Evolutionary conservation across 208 protist species (phyloP), one percentile per base, ranked within the genome.

Genomic region (Crithidia sp.): DNA sequence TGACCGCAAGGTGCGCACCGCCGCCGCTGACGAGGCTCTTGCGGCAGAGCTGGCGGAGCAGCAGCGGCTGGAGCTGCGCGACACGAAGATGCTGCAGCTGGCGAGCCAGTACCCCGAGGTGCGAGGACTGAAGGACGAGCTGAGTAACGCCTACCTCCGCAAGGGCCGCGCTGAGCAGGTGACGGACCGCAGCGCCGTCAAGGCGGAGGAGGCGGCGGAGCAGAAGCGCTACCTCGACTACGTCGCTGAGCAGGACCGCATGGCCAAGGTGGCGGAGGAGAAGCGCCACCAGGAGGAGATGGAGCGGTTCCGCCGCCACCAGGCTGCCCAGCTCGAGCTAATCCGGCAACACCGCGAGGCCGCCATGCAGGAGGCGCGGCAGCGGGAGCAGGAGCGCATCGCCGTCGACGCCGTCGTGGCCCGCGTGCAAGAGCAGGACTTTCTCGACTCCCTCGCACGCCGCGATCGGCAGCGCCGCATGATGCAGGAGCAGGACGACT

Each of bases 41-140:
- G 91, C 91, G 7, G 83, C 85, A 37, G 90, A 92, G 71, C 77
- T 97, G 43, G 83, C 87, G 10, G 84, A 96, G 69, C 72, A 91
- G 76, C 89, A 97, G 74, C 70, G 83, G 7, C 76, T 81, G 6
- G 87, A 95, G 53, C 8, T 92, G 36, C 81, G 86, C 62, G 90
- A 96, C 58, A 79, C 76, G n/a, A 97, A 97, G 78, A 97, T 95
- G 90, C 76, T 95, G 19, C 93, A 95, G 77, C 81, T 95, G 4
- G 91, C 87, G 12, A 79, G 88, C 17, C 74, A 89, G n/a, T 88
- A 84, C 57, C 91, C 91, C 0, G 87, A 94, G 72, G 81, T 97
- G 52, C 89, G 90, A n/a, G 78, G 91, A 40, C 71, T 97, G 49
- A 84, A 95, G 71, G 55, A 79, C 50, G 71, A 80, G 73, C 76